Percentiles rank a stretch among this genome's conserved stretches.
Evolutionary conservation across 2,329 filamentous ascomycete species (phyloP).

Genomic region (Ophiostoma fasciatum): DNA sequence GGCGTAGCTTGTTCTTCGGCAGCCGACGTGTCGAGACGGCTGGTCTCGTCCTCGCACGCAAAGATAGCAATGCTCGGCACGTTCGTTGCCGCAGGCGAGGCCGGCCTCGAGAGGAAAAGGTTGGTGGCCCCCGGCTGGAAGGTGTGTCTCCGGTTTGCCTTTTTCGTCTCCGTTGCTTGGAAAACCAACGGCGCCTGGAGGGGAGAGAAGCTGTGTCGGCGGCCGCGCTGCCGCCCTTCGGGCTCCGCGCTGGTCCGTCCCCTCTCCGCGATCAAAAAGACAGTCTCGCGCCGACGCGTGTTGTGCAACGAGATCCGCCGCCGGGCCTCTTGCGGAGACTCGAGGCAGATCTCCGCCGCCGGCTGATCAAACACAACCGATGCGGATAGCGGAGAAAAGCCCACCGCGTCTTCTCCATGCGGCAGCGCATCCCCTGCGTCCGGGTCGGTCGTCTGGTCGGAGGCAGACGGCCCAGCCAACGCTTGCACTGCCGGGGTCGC

Average conservation of each 20-base stretch:
- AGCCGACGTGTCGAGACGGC: background rate
- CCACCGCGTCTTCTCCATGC: background rate
- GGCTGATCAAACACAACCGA: slow-evolving; percentile 20
- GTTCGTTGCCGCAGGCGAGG: background rate
- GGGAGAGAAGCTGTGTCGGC: slow-evolving; percentile 16
- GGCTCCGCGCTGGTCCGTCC: no score
- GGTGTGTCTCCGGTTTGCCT: slow-evolving; percentile 3
- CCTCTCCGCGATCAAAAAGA: slow-evolving; percentile 2
- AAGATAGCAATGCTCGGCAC: background rate
- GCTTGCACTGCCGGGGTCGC: no score
- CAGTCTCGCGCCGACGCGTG: slow-evolving; percentile 16
- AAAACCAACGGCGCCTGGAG: background rate
- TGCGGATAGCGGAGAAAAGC: no score
- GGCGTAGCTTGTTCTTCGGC: background rate
- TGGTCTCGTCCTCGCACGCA: background rate
- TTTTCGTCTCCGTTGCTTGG: background rate
- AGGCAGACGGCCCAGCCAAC: no score
- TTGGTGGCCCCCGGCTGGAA: slow-evolving; percentile 1
- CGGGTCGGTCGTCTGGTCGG: no score
- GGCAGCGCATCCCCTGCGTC: no score
- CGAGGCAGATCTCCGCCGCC: slow-evolving; percentile 7
- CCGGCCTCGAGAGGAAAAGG: background rate
- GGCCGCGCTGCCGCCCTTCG: slow-evolving; percentile 1
- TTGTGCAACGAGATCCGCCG: slow-evolving; percentile 17
- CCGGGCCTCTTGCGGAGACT: slow-evolving; percentile 17